Evolutionary conservation across 2,329 filamentous ascomycete species (phyloP).

Genomic region (Penicillium sp.): DNA sequence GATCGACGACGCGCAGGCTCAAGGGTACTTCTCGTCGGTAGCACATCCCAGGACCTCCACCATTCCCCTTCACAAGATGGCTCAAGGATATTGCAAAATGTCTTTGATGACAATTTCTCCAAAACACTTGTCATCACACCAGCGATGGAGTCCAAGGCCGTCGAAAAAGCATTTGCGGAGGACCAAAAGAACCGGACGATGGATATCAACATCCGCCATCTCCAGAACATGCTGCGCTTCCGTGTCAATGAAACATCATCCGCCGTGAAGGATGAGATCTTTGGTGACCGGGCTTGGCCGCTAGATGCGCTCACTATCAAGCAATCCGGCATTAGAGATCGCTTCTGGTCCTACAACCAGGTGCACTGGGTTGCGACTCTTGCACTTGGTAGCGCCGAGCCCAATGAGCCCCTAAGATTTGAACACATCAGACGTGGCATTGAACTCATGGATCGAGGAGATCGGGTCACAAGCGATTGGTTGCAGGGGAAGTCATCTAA

Average conservation of each 20-base stretch:
- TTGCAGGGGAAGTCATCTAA: conserved; percentile 43
- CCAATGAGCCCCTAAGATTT: conserved; percentile 49
- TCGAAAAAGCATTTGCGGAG: conserved; percentile 52
- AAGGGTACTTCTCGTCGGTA: conserved; percentile 79
- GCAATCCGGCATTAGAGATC: conserved; percentile 54
- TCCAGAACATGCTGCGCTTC: conserved; percentile 65
- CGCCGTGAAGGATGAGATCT: conserved; percentile 42
- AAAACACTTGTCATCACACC: conserved; percentile 63
- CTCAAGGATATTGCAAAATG: conserved; percentile 55
- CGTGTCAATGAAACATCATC: conserved; percentile 43
- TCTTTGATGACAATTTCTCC: conserved; percentile 54
- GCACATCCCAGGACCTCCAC: conserved; percentile 62
- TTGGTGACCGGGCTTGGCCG: conserved; percentile 40
- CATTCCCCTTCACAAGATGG: conserved; percentile 51
- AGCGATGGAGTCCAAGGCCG: conserved; percentile 45
- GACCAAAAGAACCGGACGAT: conserved; percentile 57
- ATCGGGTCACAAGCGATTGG: conserved; percentile 47
- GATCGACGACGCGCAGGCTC: conserved; percentile 73
- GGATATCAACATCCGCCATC: conserved; percentile 68
- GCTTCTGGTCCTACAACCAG: conserved; percentile 64
- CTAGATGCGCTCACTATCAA: conserved; percentile 37
- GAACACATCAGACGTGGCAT: conserved; percentile 46
- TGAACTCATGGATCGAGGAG: conserved; percentile 49
- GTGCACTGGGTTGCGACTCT: conserved; percentile 65
- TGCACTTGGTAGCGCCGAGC: conserved; percentile 57